Evolutionary conservation across 2,329 filamentous ascomycete species (phyloP).

Genomic region (Corinectria fuckeliana): DNA sequence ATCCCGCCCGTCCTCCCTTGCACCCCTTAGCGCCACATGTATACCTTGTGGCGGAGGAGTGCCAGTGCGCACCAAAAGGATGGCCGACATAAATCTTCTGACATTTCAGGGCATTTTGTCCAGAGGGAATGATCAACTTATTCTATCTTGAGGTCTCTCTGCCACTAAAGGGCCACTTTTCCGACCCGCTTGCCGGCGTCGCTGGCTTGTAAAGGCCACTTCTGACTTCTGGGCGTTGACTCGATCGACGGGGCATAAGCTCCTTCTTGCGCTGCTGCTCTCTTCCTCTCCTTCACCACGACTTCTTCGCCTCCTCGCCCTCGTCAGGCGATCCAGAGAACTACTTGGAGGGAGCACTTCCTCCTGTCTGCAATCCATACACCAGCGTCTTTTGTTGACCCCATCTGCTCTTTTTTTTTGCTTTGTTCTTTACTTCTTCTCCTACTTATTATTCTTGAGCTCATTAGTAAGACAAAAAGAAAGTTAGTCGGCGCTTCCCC

Average conservation of each 20-base stretch:
- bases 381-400: not conserved
- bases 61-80: too few species aligned
- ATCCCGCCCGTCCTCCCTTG: too few species aligned
- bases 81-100: too few species aligned
- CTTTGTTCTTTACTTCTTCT: not conserved
- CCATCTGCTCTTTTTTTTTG: not conserved
- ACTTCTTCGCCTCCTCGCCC: slow-evolving; percentile 4
- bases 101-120: too few species aligned
- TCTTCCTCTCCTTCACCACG: slow-evolving; percentile 8
- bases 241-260: not conserved
- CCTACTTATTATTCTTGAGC: not conserved
- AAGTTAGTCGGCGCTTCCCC: slow-evolving; percentile 12
- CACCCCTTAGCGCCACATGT: too few species aligned
- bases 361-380: not conserved
- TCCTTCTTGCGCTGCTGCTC: not conserved
- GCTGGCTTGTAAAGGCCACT: slow-evolving; percentile 15
- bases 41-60: too few species aligned
- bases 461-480: slow-evolving; percentile 12
- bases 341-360: not conserved
- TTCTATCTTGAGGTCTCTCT: too few species aligned
- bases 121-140: too few species aligned
- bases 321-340: not conserved
- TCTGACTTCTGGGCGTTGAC: slow-evolving; percentile 10
- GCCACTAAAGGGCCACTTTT: not conserved
- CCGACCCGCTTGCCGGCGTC: not conserved